Base-by-base conservation (phyloP, 371 early-diverging fungal genomes). In the Rhizopus microsporus region DNA sequence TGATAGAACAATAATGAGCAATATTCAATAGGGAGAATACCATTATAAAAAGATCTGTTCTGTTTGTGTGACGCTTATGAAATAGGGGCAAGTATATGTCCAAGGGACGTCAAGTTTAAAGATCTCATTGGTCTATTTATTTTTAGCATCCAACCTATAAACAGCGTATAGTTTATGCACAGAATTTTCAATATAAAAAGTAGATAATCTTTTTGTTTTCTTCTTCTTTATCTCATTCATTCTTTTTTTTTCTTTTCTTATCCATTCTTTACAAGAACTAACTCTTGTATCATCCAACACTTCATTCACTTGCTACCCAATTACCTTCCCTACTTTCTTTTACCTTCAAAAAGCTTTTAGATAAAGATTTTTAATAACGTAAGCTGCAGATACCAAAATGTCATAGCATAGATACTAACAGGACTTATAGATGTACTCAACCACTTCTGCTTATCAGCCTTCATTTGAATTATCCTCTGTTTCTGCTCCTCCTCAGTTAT, bases 401-500 rank as follows among this genome's bases (percentile, higher is more conserved):
- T 23, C 23, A 23, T 23, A 23, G 23, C 0, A 23, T 23, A 23
- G 23, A 23, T 2, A 23, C 23, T 23, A 23, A 23, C 23, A 23
- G 23, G 23, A 23, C 23, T 23, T 46, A 46, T 17, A 7, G 33
- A 57, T 57, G 54, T 57, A 57, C 31, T 57, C 55, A 34, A 37
- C 53, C n/a, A 51, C 16, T 39, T 29, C 46, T 29, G 33, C 31
- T 35, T 54, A 48, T 34, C 60, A 55, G 56, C 54, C 61, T 16
- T 57, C 66, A 23, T 59, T 59, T 52, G 59, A 54, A 44, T 54
- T 59, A 51, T n/a, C 57, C 37, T 46, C 58, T 35, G 15, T 42
- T 42, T 42, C 42, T 42, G 34, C 48, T 39, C 37, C 56, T 34
- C 16, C 54, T 42, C 60, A 60, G 5, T 54, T 54, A 31, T 40